phyloP scores from a whole-genome alignment of 2,329 filamentous ascomycete genomes.

The Diaporthe citriasiana region DNA sequence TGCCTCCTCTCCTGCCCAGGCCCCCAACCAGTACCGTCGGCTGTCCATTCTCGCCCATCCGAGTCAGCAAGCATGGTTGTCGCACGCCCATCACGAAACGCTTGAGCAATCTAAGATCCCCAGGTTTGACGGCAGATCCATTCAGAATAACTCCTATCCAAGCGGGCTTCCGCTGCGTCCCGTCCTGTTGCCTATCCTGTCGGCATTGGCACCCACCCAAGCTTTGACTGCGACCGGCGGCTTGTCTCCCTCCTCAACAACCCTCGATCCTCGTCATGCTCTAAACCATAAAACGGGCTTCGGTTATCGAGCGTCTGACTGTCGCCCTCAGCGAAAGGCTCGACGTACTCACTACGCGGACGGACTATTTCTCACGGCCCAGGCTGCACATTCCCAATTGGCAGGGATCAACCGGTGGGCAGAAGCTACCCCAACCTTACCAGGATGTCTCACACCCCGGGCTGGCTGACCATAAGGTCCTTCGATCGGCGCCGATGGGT shows the following conservation, averaged over 20 bases:
- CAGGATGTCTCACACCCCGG: conserved; percentile 3
- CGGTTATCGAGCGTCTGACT: conserved; percentile 15
- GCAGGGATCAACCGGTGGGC: conserved; percentile 18
- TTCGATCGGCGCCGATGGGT: conserved; percentile 26
- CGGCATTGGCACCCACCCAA: not conserved
- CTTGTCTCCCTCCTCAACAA: not conserved
- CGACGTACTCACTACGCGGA: not conserved
- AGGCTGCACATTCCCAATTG: conserved; percentile 12
- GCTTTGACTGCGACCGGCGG: conserved; percentile 5
- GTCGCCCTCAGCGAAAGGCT: not conserved
- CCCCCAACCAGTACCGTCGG: not conserved
- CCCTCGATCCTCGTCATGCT: conserved; percentile 19
- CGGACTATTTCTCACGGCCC: conserved; percentile 11
- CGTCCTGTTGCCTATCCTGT: not conserved
- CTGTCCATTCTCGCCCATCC: not conserved
- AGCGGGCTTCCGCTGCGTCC: not conserved
- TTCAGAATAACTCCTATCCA: not conserved
- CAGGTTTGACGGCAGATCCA: conserved; percentile 9
- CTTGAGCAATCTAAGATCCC: conserved; percentile 25
- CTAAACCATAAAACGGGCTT: conserved; percentile 12
- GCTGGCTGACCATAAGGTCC: conserved; percentile 12
- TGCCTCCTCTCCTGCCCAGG: not conserved
- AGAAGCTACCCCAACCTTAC: conserved; percentile 27
- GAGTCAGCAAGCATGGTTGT: conserved; percentile 15
- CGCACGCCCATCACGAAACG: conserved; percentile 27